Evolutionary conservation across 2,329 filamentous ascomycete species (phyloP).

Genomic region (Didymella sp.): DNA sequence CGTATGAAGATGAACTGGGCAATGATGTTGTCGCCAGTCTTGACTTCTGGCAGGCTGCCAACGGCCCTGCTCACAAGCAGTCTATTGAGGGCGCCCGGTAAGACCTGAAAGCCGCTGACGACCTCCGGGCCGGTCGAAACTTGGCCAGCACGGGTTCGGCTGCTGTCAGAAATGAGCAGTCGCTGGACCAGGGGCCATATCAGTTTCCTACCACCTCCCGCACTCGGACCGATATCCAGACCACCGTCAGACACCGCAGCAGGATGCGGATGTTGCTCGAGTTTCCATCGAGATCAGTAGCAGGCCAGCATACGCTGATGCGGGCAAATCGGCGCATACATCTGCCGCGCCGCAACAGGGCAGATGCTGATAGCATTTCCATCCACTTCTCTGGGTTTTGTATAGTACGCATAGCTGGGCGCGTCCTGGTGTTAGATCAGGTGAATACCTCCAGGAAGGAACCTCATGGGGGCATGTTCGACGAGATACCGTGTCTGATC

Average conservation of each 20-base stretch:
- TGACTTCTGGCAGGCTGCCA: conserved; percentile 80
- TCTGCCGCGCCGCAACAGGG: background rate
- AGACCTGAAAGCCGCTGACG: conserved; percentile 25
- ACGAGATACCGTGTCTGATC: conserved; percentile 16
- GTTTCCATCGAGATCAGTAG: background rate
- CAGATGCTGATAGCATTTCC: background rate
- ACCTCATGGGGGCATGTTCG: conserved; percentile 3
- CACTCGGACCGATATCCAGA: background rate
- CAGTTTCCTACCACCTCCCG: background rate
- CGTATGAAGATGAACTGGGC: conserved; percentile 93
- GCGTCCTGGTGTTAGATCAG: conserved; percentile 4
- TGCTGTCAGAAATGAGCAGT: background rate
- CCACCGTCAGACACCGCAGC: background rate
- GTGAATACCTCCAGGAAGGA: background rate
- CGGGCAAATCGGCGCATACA: background rate
- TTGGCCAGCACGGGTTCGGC: background rate
- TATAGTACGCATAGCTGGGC: conserved; percentile 17
- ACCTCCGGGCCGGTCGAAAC: background rate
- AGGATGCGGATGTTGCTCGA: background rate
- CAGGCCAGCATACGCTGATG: background rate
- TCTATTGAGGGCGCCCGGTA: conserved; percentile 37
- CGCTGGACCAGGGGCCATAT: background rate
- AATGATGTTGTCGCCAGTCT: conserved; percentile 93
- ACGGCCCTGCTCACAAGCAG: conserved; percentile 36
- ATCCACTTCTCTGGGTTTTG: conserved; percentile 13